Evolutionary conservation across 345 rosid species (phyloP).

Genomic region (Schrenkiella parvula): DNA sequence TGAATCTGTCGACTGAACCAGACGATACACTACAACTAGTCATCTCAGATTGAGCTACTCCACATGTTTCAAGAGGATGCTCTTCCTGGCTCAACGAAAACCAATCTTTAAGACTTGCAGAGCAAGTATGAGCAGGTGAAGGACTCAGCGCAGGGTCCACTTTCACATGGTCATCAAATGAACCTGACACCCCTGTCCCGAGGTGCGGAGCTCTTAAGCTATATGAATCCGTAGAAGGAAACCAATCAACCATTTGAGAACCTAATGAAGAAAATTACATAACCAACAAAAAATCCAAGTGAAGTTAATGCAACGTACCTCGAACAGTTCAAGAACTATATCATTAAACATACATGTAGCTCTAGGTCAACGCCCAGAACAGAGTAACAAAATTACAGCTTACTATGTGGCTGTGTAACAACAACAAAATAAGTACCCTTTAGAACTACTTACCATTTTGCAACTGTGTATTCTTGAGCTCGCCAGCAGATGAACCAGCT

Average conservation of each 20-base stretch:
- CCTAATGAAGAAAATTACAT: conserved; percentile 34
- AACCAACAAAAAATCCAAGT: conserved; percentile 1
- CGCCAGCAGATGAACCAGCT: conserved; percentile 30
- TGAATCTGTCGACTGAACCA: conserved; percentile 39
- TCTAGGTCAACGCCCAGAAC: background rate
- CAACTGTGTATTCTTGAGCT: conserved; percentile 29
- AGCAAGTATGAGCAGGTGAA: conserved; percentile 38
- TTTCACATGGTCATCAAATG: conserved; percentile 30
- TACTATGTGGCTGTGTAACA: too few species aligned
- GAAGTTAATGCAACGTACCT: background rate
- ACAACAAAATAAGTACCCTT: background rate
- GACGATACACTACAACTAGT: conserved; percentile 44
- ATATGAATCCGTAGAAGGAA: conserved; percentile 13
- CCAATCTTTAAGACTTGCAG: conserved; percentile 46
- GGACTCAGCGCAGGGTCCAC: conserved; percentile 30
- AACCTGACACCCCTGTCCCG: conserved; percentile 21
- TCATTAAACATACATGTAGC: background rate
- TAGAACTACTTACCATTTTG: conserved; percentile 37
- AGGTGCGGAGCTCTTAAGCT: conserved; percentile 25
- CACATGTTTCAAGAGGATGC: conserved; percentile 31
- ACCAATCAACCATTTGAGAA: conserved; percentile 33
- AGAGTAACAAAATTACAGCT: too few species aligned
- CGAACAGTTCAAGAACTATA: background rate
- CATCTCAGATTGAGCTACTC: conserved; percentile 41
- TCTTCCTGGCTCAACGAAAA: conserved; percentile 25